These are phyloP conservation scores for Erysiphe neolycopersici DNA, from an alignment of 2,329 filamentous ascomycete species.

Conservation along the genomic window DNA sequence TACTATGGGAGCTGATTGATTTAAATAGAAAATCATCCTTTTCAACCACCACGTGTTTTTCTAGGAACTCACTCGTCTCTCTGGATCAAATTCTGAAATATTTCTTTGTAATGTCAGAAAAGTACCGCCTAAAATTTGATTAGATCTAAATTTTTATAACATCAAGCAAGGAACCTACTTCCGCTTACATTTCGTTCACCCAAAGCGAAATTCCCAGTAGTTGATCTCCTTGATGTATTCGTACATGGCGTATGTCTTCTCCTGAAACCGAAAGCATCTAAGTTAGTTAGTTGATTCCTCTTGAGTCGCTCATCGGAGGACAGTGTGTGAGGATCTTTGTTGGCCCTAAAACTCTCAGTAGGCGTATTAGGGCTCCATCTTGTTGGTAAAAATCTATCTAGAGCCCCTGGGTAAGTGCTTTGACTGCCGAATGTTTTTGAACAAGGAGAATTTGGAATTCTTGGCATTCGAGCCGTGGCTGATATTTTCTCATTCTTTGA, in stretches of 20 bases:
- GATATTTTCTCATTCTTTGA: not conserved
- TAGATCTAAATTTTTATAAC: not conserved
- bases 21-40: not conserved
- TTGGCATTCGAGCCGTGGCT: not conserved
- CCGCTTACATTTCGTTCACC: constrained; percentile 8
- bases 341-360: constrained; percentile 22
- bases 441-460: constrained; percentile 6
- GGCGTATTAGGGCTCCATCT: constrained; percentile 17
- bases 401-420: constrained; percentile 10
- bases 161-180: constrained; percentile 1
- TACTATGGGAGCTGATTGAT: not conserved
- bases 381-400: constrained; percentile 32
- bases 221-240: constrained; percentile 3
- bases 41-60: not conserved
- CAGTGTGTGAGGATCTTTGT: constrained; percentile 20
- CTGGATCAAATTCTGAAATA: constrained; percentile 6
- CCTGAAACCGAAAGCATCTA: constrained; percentile 26
- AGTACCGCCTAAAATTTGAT: constrained; percentile 8
- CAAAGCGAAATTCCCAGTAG: constrained; percentile 5
- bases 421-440: constrained; percentile 3
- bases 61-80: constrained; percentile 10
- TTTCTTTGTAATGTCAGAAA: constrained; percentile 11
- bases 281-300: constrained; percentile 13
- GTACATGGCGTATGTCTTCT: constrained; percentile 9
- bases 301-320: constrained; percentile 20